A percentile compares a stretch with the other conserved stretches of the same genome.
phyloP scores from a whole-genome alignment of 768 basidiomycete genomes.

The Amyloporia xantha region DNA sequence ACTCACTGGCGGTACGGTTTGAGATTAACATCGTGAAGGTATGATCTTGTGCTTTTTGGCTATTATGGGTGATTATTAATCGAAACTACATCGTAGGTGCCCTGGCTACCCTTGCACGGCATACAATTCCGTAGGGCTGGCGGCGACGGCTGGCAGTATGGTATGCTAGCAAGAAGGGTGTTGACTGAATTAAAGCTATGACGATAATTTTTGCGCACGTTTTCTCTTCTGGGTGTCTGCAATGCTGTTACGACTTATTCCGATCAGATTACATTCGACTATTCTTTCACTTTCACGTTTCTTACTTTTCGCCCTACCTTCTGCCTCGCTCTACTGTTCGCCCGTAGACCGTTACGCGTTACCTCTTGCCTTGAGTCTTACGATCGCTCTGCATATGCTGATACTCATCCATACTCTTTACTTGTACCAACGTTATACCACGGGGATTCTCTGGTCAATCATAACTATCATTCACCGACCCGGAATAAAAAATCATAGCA shows the following conservation, averaged over 20 bases:
- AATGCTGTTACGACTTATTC: conserved; percentile 1
- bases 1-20: conserved; percentile 84
- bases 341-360: conserved; percentile 9
- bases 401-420: conserved; percentile 12
- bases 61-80: not conserved
- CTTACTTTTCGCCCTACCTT: not conserved
- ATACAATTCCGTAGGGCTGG: conserved; percentile 89
- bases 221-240: not conserved
- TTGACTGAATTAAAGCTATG: conserved; percentile 83
- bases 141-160: conserved; percentile 96
- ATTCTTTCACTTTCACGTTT: not conserved
- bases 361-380: conserved; percentile 4
- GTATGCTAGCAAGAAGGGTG: conserved; percentile 87
- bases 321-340: conserved; percentile 1
- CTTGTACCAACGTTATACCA: conserved; percentile 20
- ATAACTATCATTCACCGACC: not conserved
- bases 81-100: conserved; percentile 51
- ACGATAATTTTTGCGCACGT: conserved; percentile 15
- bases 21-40: conserved; percentile 98
- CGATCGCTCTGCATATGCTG: conserved; percentile 18
- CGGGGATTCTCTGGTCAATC: conserved; percentile 2
- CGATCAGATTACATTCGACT: conserved; percentile 6
- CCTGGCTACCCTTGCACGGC: conserved; percentile 88
- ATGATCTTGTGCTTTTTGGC: not conserved
- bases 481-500: no score